Base-by-base conservation (phyloP, 2,329 filamentous ascomycete genomes). In the Cytospora paraplurivora region DNA sequence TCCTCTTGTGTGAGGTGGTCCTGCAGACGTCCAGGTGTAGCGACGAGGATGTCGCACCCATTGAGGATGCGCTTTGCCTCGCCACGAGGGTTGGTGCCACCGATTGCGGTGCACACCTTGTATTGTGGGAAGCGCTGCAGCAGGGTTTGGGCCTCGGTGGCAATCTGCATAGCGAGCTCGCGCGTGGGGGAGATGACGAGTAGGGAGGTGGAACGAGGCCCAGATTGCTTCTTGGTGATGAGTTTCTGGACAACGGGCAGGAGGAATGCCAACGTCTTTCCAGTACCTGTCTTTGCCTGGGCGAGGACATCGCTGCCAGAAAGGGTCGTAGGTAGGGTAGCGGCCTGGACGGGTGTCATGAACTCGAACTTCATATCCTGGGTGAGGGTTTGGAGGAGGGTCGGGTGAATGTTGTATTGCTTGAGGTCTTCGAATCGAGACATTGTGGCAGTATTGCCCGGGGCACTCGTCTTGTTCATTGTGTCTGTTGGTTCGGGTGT, bases 221-320 rank as follows among this genome's bases (percentile, higher is more conserved):
- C 44, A 21, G 8, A 8, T 15, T 34, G 17, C 4, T 2, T 51
- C 63, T 74, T 75, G 56, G 76, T 76, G 69, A 94, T 79, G 71
- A 95, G 88, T 64, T 85, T 90, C 74, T 95, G 90, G 41, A 96
- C 78, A n/a, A 91, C 84, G n/a, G 92, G 92, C 4, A 95, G 79
- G 41, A 96, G 81, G 77, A 96, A 96, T 55, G 89, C 92, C 62
- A 95, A 76, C 0, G 92, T 96, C 78, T 96, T 96, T 69, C 92
- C 92, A 0, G 92, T 96, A 68, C 92, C 92, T 0, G 92, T 96
- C 78, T 90, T 93, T 58, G 92, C 92, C 75, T 95, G 92, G 7
- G 91, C 92, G 64, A 96, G 79, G 64, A 86, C 79, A 71, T 85
- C 82, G 58, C 70, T 73, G 33, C 77, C 75, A n/a, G 78, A 76